Base-by-base conservation (phyloP, 495 filamentous ascomycete genomes). In the Aeminium ludgeri region DNA sequence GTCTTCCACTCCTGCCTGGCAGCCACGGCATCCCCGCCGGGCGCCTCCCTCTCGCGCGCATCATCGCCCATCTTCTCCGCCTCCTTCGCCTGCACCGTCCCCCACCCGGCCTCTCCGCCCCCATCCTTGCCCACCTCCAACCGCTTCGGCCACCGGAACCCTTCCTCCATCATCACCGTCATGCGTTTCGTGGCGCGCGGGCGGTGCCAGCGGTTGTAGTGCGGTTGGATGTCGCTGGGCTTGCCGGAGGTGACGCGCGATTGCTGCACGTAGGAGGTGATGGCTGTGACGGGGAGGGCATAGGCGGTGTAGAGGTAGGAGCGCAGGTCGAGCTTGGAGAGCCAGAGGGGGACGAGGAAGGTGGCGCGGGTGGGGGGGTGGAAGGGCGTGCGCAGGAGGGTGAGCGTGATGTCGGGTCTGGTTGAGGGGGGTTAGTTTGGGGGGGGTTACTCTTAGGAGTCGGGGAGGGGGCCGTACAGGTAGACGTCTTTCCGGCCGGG, bases 271-370 rank as follows among this genome's bases (percentile, higher is more conserved):
- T 74, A 91, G 44, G 80, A 84, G 20, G 86, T 78, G 43, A 95
- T 71, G 28, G 59, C 61, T n/a, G 72, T 55, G 28, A 74, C 71
- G 35, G 68, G 59, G 40, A 89, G 73, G 36, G 68, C 65, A 61
- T 95, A 93, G 15, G 59, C 68, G 54, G 84, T 66, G 52, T 72
- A 71, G 35, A 95, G 76, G 64, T 92, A 95, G 67, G 91, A 83
- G 56, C 80, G 78, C 19, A 93, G 59, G 60, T 93, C 86, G 49
- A 92, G 74, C 63, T 95, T 93, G 71, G 80, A 85, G 67, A 91
- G 79, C 46, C 70, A 73, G 53, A 94, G 69, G 12, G 86, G 86
- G 32, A 92, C 86, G 53, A 71, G 64, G 70, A 95, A 94, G 36
- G 73, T 72, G 34, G 84, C 86, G 51, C 76, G 80, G 59, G 72